Conservation (phyloP, 192 early-diverging fungal species). For the Entomortierella beljakovae region DNA sequence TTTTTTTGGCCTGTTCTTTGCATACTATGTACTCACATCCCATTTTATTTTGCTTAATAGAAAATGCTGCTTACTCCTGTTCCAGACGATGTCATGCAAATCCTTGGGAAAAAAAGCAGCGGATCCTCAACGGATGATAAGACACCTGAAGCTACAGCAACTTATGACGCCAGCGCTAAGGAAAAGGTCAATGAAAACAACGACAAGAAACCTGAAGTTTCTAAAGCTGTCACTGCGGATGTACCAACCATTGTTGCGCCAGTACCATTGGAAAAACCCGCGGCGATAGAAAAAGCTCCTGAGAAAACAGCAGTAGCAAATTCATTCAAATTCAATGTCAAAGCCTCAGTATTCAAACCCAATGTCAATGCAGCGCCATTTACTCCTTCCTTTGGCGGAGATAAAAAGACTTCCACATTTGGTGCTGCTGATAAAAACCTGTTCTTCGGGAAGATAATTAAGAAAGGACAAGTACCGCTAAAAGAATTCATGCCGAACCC, state of each 20-base stretch:
- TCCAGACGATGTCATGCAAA: conserved; percentile 83
- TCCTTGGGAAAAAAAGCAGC: conserved; percentile 70
- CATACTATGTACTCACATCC: not conserved
- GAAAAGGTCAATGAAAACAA: conserved; percentile 18
- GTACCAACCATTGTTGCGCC: not conserved
- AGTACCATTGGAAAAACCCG: not conserved
- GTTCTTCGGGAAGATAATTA: conserved; percentile 34
- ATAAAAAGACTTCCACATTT: conserved; percentile 22
- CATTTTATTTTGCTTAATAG: conserved; percentile 5
- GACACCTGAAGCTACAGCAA: not conserved
- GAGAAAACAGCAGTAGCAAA: conserved; percentile 30
- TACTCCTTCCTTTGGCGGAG: conserved; percentile 67
- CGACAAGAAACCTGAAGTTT: conserved; percentile 9
- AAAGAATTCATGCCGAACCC: conserved; percentile 57
- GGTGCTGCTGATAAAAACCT: conserved; percentile 18
- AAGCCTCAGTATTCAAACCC: conserved; percentile 83
- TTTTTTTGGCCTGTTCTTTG: not conserved
- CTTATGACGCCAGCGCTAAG: not conserved
- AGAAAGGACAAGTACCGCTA: conserved; percentile 45
- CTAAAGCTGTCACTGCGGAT: conserved; percentile 6
- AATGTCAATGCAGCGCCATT: conserved; percentile 76
- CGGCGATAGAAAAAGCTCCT: not conserved
- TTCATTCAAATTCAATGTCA: conserved; percentile 76
- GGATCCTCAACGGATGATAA: conserved; percentile 10
- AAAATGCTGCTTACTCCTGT: conserved; percentile 81